Percentiles rank a stretch among this genome's conserved stretches.
phyloP scores from a whole-genome alignment of 2,329 filamentous ascomycete genomes.

The Fusarium concolor region DNA sequence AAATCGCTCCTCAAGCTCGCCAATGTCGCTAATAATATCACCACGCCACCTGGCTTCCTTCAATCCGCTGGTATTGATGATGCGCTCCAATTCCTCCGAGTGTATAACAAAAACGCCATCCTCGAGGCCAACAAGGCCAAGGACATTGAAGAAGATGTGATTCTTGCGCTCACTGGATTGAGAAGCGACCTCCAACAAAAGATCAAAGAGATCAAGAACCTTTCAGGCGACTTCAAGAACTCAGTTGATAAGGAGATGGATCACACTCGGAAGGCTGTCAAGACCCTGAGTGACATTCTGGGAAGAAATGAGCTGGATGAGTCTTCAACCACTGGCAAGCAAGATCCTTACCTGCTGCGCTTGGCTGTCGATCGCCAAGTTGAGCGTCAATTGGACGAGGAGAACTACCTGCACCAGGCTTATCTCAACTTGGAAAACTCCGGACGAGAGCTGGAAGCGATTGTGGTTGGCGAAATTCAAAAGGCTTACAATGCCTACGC shows the following conservation, averaged over 20 bases:
- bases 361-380: slow-evolving; percentile 89
- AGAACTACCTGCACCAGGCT: slow-evolving; percentile 96
- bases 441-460: slow-evolving; percentile 92
- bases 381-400: slow-evolving; percentile 93
- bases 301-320: slow-evolving; percentile 84
- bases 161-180: slow-evolving; percentile 85
- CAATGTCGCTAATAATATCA: slow-evolving; percentile 84
- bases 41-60: slow-evolving; percentile 80
- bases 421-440: slow-evolving; percentile 95
- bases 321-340: slow-evolving; percentile 79
- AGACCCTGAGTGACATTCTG: slow-evolving; percentile 82
- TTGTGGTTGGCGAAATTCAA: slow-evolving; percentile 96
- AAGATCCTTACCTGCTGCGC: slow-evolving; percentile 90
- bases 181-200: slow-evolving; percentile 92
- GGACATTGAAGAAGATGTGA: slow-evolving; percentile 92
- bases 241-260: slow-evolving; percentile 96
- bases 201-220: slow-evolving; percentile 96
- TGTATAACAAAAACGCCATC: slow-evolving; percentile 84
- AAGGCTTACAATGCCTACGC: slow-evolving; percentile 97
- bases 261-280: slow-evolving; percentile 80
- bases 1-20: slow-evolving; percentile 87
- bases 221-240: slow-evolving; percentile 97
- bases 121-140: slow-evolving; percentile 86
- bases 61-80: slow-evolving; percentile 87
- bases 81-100: slow-evolving; percentile 81